Conservation (phyloP, 1,284 basidiomycete species). For the Leccinum huronense region DNA sequence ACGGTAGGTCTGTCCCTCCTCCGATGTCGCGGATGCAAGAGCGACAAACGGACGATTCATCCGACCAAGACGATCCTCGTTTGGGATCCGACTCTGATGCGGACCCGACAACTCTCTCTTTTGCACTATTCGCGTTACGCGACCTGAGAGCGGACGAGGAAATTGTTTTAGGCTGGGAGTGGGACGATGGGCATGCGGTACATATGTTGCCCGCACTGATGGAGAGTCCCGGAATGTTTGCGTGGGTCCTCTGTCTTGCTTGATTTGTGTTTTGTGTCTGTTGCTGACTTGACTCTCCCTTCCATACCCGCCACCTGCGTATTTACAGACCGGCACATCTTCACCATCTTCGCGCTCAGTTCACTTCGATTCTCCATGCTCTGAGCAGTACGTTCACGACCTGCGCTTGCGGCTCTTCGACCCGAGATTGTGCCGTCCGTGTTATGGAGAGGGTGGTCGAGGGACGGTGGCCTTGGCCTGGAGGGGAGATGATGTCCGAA, state of each 20-base stretch:
- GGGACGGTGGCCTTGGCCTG: conserved; percentile 32
- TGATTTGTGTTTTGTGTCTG: not conserved
- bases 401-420: conserved; percentile 68
- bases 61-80: conserved; percentile 31
- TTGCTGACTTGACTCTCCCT: conserved; percentile 7
- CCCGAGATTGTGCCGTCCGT: conserved; percentile 63
- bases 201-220: conserved; percentile 78
- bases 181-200: conserved; percentile 90
- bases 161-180: conserved; percentile 92
- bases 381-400: conserved; percentile 73
- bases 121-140: conserved; percentile 81
- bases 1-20: conserved; percentile 16
- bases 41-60: conserved; percentile 18
- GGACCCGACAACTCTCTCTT: conserved; percentile 54
- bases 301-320: not conserved
- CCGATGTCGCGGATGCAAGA: conserved; percentile 13
- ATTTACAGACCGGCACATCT: conserved; percentile 48
- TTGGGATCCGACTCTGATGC: conserved; percentile 35
- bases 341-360: conserved; percentile 57
- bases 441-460: conserved; percentile 69
- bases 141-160: conserved; percentile 84
- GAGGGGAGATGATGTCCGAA: conserved; percentile 36
- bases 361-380: conserved; percentile 70
- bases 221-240: conserved; percentile 53
- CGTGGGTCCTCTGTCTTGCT: conserved; percentile 41